Conservation (phyloP, 2,329 filamentous ascomycete species). For the Fusarium torreyae region DNA sequence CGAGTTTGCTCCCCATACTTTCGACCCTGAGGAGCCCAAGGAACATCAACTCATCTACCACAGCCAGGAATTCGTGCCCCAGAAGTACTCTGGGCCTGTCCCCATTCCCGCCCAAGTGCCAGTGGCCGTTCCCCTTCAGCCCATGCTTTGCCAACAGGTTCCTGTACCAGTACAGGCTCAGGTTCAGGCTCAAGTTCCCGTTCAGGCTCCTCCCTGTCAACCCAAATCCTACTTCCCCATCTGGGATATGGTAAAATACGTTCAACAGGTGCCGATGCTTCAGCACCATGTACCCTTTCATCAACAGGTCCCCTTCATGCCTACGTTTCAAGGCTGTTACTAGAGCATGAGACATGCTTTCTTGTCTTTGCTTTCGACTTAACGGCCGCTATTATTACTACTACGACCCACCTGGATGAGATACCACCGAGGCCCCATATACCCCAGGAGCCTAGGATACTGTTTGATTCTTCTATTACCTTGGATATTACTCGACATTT, state of each 20-base stretch:
- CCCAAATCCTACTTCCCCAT: slow-evolving; percentile 66
- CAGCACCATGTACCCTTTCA: slow-evolving; percentile 68
- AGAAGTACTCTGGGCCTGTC: slow-evolving; percentile 62
- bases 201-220: slow-evolving; percentile 56
- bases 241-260: slow-evolving; percentile 69
- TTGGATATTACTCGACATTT: slow-evolving; percentile 44
- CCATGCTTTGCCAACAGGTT: slow-evolving; percentile 53
- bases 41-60: slow-evolving; percentile 58
- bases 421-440: slow-evolving; percentile 27
- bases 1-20: slow-evolving; percentile 61
- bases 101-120: slow-evolving; percentile 46
- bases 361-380: slow-evolving; percentile 16
- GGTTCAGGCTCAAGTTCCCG: slow-evolving; percentile 57
- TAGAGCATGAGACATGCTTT: slow-evolving; percentile 35
- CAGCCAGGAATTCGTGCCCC: slow-evolving; percentile 62
- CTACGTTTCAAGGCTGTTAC: slow-evolving; percentile 68
- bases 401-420: slow-evolving; percentile 43
- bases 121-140: slow-evolving; percentile 46
- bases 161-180: slow-evolving; percentile 53
- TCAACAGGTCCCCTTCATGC: slow-evolving; percentile 67
- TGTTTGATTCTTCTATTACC: slow-evolving; percentile 40
- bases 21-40: slow-evolving; percentile 63
- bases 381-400: slow-evolving; percentile 10
- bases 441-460: slow-evolving; percentile 23
- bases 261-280: slow-evolving; percentile 63